Percentiles rank a stretch among this genome's conserved stretches.
Evolutionary conservation across 148 eudicot genomes (phyloP).

Genomic region (Salicornia ramosissima): DNA sequence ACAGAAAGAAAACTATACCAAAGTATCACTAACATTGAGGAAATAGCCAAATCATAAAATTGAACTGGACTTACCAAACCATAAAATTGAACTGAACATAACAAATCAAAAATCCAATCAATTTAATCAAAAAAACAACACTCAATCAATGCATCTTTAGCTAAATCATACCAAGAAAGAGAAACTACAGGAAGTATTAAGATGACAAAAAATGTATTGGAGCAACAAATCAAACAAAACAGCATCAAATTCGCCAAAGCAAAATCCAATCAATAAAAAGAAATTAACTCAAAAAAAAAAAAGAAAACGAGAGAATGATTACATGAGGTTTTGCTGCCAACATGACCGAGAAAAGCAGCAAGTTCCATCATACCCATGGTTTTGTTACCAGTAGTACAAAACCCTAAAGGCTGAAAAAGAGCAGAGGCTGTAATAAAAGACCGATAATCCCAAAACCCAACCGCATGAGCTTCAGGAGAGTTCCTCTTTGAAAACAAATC

Average conservation of each 20-base stretch:
- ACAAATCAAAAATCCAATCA: neutral
- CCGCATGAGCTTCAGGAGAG: conserved; percentile 72
- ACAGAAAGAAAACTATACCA: neutral
- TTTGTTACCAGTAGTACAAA: conserved; percentile 80
- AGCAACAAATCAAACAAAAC: no score
- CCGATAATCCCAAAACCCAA: conserved; percentile 81
- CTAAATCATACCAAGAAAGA: no score
- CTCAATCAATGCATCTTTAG: no score
- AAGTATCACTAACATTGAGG: no score
- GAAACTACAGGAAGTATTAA: no score
- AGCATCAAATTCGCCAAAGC: no score
- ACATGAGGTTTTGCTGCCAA: conserved; percentile 90
- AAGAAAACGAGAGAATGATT: conserved; percentile 19
- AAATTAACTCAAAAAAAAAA: neutral
- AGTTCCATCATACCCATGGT: conserved; percentile 55
- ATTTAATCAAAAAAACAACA: no score
- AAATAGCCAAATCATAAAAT: no score
- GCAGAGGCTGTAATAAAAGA: conserved; percentile 66
- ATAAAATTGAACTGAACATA: neutral
- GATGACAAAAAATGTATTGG: no score
- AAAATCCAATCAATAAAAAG: neutral
- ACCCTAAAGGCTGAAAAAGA: conserved; percentile 58
- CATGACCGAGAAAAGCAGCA: conserved; percentile 86
- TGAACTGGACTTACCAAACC: neutral
- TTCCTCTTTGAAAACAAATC: conserved; percentile 73